Evolutionary conservation across 1,284 basidiomycete genomes (phyloP).

Genomic region (Athelia sp.): DNA sequence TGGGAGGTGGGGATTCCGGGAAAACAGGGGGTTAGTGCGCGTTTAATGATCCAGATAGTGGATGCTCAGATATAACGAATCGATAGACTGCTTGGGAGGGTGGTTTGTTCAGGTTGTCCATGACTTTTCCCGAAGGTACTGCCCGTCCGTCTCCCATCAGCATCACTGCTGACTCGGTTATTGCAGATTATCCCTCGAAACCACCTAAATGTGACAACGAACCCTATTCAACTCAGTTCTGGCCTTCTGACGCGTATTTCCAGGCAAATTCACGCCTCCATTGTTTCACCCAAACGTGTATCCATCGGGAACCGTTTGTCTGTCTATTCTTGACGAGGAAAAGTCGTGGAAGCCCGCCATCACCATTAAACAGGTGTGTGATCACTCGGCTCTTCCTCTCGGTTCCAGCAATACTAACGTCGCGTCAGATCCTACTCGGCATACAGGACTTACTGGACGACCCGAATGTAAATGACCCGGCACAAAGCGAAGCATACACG

Average conservation of each 20-base stretch:
- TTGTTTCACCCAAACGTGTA: slow-evolving; percentile 99
- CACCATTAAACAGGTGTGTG: slow-evolving; percentile 91
- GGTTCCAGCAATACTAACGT: background rate
- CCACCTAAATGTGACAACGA: slow-evolving; percentile 81
- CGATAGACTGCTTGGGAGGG: slow-evolving; percentile 93
- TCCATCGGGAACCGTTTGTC: slow-evolving; percentile 96
- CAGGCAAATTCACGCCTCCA: slow-evolving; percentile 96
- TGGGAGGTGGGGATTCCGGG: slow-evolving; percentile 99
- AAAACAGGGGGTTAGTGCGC: slow-evolving; percentile 64
- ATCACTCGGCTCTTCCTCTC: background rate
- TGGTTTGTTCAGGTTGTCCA: slow-evolving; percentile 88
- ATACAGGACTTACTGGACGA: slow-evolving; percentile 94
- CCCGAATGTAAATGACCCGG: slow-evolving; percentile 93
- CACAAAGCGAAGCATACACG: slow-evolving; percentile 95
- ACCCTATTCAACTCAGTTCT: slow-evolving; percentile 10
- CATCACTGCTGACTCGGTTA: background rate
- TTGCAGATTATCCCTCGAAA: slow-evolving; percentile 87
- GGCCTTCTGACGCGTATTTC: slow-evolving; percentile 2
- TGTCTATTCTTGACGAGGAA: slow-evolving; percentile 98
- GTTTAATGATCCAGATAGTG: slow-evolving; percentile 4
- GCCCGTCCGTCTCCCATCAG: slow-evolving; percentile 2
- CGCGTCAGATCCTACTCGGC: slow-evolving; percentile 81
- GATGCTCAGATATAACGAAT: slow-evolving; percentile 12
- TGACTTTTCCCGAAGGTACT: slow-evolving; percentile 94
- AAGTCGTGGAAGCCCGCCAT: slow-evolving; percentile 99